Evolutionary conservation across 768 basidiomycete species (phyloP).

Genomic region (Exidia glandulosa): DNA sequence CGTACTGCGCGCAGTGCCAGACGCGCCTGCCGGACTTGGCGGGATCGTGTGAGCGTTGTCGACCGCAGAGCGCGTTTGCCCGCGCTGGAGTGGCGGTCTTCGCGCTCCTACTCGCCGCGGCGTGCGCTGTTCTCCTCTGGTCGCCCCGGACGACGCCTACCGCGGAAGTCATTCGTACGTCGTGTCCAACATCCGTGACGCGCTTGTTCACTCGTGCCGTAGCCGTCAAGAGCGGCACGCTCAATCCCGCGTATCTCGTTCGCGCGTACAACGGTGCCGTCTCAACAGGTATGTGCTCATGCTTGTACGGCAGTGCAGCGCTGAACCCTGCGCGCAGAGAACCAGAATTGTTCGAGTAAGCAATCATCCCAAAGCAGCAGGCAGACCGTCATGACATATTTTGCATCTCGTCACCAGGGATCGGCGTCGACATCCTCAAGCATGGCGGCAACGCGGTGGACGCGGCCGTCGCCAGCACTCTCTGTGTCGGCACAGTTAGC

Average conservation of each 20-base stretch:
- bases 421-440: conserved; percentile 67
- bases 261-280: conserved; percentile 72
- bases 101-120: neutral
- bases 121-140: neutral
- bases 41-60: conserved; percentile 3
- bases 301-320: neutral
- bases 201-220: neutral
- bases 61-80: neutral
- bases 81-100: neutral
- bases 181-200: too few relatives aligned
- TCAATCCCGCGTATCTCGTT: conserved; percentile 48
- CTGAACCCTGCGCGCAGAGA: neutral
- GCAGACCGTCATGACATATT: neutral
- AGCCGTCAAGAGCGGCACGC: conserved; percentile 4
- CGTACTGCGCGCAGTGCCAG: too few relatives aligned
- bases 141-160: neutral
- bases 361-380: conserved; percentile 31
- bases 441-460: conserved; percentile 89
- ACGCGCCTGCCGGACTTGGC: neutral
- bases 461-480: conserved; percentile 64
- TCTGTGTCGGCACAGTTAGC: conserved; percentile 47
- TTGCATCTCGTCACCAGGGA: conserved; percentile 31
- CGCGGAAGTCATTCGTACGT: neutral
- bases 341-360: conserved; percentile 50
- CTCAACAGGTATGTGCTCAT: conserved; percentile 27